Base-by-base conservation (phyloP, 148 eudicot genomes). In the Amaranthus cruentus region DNA sequence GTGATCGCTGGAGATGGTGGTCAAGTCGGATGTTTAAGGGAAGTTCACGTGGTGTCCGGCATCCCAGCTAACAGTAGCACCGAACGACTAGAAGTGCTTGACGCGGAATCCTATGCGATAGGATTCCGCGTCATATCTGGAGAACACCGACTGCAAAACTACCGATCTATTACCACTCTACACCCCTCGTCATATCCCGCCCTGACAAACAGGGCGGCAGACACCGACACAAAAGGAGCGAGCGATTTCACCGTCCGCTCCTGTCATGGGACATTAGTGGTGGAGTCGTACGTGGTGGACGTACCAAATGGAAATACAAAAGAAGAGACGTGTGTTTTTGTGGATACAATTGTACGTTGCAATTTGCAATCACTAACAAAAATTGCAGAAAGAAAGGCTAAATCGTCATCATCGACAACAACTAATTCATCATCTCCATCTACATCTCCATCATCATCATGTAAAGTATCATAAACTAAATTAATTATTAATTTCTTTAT, bases 251-350 rank as follows among this genome's bases (percentile, higher is more conserved):
- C 42, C 8, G 12, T 71, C 69, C 56, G 44, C 13, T 18, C 82
- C 78, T 0, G 58, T 50, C 46, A 28, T 1, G 90, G 87, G 15
- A 91, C 98, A 6, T 86, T 86, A 28, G 98, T 91, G 57, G 86
- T 90, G 58, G 98, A 91, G 56, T 90, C 98, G 0, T 93, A 90
- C 76, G 91, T 86, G 14, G 98, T 89, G 38, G 98, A 91, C 75
- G 80, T 91, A 2, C 98, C 98, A 28, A 54, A 51, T 13, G 98
- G 96, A 47, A 93, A 91, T 61, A 89, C 98, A 0, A 83, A 71
- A 56, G 95, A 93, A 51, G 98, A 93, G 51, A 93, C 98, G 14
- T 84, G 88, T 48, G 83, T 82, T 46, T 93, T 93, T 70, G 91
- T 75, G 0, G 91, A 91, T 46, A 93, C 95, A 0, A 91, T 93